phyloP scores from a whole-genome alignment of 345 rosid species.

The Gossypium anomalum region DNA sequence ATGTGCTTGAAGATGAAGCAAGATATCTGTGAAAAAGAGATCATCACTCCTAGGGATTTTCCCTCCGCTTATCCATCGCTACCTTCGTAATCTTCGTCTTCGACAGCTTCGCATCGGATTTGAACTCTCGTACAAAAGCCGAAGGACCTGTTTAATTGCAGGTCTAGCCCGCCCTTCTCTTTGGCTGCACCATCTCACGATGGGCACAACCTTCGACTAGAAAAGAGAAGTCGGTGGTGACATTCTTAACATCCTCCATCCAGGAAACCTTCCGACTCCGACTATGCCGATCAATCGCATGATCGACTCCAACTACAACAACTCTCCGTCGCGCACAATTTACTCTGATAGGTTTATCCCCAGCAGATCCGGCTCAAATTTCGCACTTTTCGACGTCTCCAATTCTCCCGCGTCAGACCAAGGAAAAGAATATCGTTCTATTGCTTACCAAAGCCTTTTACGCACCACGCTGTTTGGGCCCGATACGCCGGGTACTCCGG shows the following conservation, averaged over 20 bases:
- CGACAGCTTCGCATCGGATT: constrained; percentile 70
- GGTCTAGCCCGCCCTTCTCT: constrained; percentile 75
- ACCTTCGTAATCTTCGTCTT: constrained; percentile 60
- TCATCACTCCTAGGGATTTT: neutral
- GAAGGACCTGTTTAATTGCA: constrained; percentile 78
- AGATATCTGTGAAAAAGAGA: neutral
- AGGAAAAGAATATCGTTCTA: constrained; percentile 64
- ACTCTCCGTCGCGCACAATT: constrained; percentile 73
- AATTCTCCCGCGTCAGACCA: constrained; percentile 35
- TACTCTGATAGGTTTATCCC: constrained; percentile 96
- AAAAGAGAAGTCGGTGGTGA: too few species aligned
- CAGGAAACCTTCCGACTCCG: constrained; percentile 35
- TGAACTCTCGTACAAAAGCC: constrained; percentile 74
- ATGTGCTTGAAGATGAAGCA: neutral
- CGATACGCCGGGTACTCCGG: constrained; percentile 61
- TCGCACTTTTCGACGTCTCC: constrained; percentile 63
- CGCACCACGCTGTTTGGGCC: constrained; percentile 74
- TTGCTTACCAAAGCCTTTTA: constrained; percentile 61
- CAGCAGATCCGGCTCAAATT: constrained; percentile 88
- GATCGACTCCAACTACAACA: constrained; percentile 57
- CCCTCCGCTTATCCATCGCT: constrained; percentile 54
- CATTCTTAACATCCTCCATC: constrained; percentile 19
- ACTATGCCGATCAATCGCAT: constrained; percentile 53
- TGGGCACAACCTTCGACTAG: constrained; percentile 36
- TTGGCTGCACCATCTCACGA: constrained; percentile 82